These are phyloP conservation scores for Boletus fagicola DNA, from an alignment of 768 basidiomycete species.

Conservation along the genomic window DNA sequence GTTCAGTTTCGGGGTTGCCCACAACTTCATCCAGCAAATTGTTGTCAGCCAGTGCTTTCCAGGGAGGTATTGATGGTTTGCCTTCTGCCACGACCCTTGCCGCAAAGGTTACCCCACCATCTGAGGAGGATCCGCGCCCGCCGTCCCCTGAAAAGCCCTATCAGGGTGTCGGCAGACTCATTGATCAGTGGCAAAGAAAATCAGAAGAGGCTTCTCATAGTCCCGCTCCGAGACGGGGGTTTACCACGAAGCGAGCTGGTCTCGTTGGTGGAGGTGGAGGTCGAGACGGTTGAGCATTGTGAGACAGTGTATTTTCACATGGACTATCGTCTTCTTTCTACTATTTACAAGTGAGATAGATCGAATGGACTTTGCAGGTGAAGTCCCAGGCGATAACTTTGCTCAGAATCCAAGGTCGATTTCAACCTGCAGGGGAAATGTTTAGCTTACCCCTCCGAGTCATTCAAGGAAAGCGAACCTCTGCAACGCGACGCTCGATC, in stretches of 20 bases:
- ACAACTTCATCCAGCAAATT: constrained; percentile 22
- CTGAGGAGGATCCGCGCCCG: constrained; percentile 40
- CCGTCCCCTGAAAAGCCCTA: constrained; percentile 77
- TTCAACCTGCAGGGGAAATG: constrained; percentile 4
- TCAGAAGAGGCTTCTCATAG: constrained; percentile 51
- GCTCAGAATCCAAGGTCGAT: constrained; percentile 8
- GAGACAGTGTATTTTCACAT: constrained; percentile 11
- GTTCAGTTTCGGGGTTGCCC: constrained; percentile 24
- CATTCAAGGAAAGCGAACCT: background rate
- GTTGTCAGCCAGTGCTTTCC: constrained; percentile 13
- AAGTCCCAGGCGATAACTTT: background rate
- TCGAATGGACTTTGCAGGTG: background rate
- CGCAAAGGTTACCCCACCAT: constrained; percentile 11
- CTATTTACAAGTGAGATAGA: constrained; percentile 14
- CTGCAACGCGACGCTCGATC: constrained; percentile 5
- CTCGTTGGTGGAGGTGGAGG: constrained; percentile 22
- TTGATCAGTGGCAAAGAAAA: constrained; percentile 87
- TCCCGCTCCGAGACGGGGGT: constrained; percentile 38
- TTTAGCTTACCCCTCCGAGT: background rate
- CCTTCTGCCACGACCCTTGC: constrained; percentile 11
- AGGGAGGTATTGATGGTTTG: constrained; percentile 27
- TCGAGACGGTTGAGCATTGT: constrained; percentile 22
- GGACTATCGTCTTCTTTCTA: background rate
- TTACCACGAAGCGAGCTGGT: constrained; percentile 42
- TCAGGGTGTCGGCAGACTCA: constrained; percentile 79